Percentiles rank a stretch among this genome's conserved stretches.
Conservation (phyloP, 306 rosid species). For the Prunus padus region DNA sequence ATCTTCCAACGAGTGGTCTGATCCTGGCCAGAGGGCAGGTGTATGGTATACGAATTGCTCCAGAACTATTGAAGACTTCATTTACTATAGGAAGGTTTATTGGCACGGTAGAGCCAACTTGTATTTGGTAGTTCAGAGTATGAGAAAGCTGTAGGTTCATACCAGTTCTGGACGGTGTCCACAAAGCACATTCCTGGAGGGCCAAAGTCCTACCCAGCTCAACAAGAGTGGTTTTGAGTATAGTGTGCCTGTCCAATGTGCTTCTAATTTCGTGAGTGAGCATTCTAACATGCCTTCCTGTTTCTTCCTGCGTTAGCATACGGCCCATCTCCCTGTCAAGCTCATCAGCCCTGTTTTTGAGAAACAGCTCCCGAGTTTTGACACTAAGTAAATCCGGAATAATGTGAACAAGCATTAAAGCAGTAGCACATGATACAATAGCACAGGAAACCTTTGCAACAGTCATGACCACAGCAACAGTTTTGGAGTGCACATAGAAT, state of each 20-base stretch:
- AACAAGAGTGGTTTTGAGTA: slow-evolving; percentile 85
- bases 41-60: slow-evolving; percentile 64
- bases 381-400: slow-evolving; percentile 88
- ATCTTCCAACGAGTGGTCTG: slow-evolving; percentile 70
- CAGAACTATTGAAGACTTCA: slow-evolving; percentile 71
- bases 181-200: slow-evolving; percentile 85
- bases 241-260: slow-evolving; percentile 85
- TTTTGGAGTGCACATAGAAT: slow-evolving; percentile 68
- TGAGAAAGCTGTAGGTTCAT: slow-evolving; percentile 71
- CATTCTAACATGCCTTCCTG: slow-evolving; percentile 97
- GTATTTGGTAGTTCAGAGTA: slow-evolving; percentile 61
- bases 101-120: slow-evolving; percentile 70
- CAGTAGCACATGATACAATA: slow-evolving; percentile 85
- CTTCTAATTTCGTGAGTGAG: slow-evolving; percentile 94
- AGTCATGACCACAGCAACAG: slow-evolving; percentile 80
- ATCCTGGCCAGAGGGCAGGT: slow-evolving; percentile 72
- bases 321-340: slow-evolving; percentile 96
- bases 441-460: slow-evolving; percentile 78
- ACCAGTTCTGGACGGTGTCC: slow-evolving; percentile 90
- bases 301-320: slow-evolving; percentile 84
- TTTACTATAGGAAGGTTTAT: slow-evolving; percentile 62
- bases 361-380: slow-evolving; percentile 71
- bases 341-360: slow-evolving; percentile 81
- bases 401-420: slow-evolving; percentile 90
- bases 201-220: slow-evolving; percentile 88